phyloP scores from a whole-genome alignment of 805 yeast species.

The Ogataea thermomethanolica region DNA sequence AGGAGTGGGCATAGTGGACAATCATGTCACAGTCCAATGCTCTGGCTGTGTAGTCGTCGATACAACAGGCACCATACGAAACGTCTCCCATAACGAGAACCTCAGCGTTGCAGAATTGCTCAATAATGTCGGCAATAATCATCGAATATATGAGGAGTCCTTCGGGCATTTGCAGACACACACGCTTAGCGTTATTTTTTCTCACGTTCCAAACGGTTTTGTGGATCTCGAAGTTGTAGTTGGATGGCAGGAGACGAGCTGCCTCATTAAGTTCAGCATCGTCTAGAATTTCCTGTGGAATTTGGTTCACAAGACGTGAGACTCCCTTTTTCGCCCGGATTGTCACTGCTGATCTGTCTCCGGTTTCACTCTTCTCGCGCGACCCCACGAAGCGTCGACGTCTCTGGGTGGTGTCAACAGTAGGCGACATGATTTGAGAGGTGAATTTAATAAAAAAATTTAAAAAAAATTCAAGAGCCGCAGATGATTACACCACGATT shows the following conservation, averaged over 20 bases:
- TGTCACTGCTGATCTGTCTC: slow-evolving; percentile 3
- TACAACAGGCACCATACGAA: slow-evolving; percentile 97
- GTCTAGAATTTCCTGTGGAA: slow-evolving; percentile 79
- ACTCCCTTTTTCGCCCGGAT: slow-evolving; percentile 6
- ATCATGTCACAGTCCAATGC: slow-evolving; percentile 91
- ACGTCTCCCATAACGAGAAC: slow-evolving; percentile 98
- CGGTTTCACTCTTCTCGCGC: slow-evolving; percentile 10
- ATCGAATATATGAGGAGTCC: slow-evolving; percentile 87
- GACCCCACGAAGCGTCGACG: slow-evolving; percentile 31
- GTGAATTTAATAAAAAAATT: slow-evolving; percentile 5
- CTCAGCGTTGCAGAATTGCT: slow-evolving; percentile 85
- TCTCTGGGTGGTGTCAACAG: slow-evolving; percentile 4
- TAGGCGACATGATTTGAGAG: slow-evolving; percentile 5
- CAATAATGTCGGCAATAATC: slow-evolving; percentile 85
- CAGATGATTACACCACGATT: slow-evolving; percentile 87
- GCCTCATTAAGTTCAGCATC: slow-evolving; percentile 85
- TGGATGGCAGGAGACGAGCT: slow-evolving; percentile 74
- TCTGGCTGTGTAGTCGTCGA: slow-evolving; percentile 93
- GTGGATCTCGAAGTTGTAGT: slow-evolving; percentile 93
- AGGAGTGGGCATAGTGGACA: slow-evolving; percentile 96
- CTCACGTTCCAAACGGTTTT: slow-evolving; percentile 92
- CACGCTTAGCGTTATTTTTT: slow-evolving; percentile 70
- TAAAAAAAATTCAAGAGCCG: slow-evolving; percentile 6
- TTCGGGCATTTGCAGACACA: slow-evolving; percentile 97
- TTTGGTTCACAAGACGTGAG: slow-evolving; percentile 59